phyloP scores from a whole-genome alignment of 495 filamentous ascomycete genomes.

The Aspergillus funiculosus region DNA sequence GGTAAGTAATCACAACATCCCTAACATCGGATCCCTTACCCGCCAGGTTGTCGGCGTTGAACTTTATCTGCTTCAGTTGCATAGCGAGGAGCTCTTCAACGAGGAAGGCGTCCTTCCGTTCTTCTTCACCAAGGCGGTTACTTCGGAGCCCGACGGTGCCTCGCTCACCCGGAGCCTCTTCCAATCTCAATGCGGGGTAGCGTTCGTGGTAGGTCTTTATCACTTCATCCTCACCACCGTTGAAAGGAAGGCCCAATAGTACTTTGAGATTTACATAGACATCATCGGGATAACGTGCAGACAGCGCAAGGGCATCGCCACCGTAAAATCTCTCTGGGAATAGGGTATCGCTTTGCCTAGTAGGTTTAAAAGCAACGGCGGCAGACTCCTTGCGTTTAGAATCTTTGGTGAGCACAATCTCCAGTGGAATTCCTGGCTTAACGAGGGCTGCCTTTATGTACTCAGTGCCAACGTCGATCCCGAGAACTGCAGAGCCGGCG shows the following conservation, averaged over 20 bases:
- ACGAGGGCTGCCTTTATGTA: conserved; percentile 96
- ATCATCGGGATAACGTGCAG: conserved; percentile 83
- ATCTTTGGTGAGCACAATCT: conserved; percentile 98
- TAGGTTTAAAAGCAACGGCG: conserved; percentile 89
- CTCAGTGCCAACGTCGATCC: conserved; percentile 91
- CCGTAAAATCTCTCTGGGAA: conserved; percentile 92
- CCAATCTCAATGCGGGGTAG: conserved; percentile 58
- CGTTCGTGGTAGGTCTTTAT: conserved; percentile 62
- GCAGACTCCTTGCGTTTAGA: conserved; percentile 92
- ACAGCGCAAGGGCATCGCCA: conserved; percentile 80
- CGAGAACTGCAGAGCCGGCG: conserved; percentile 69
- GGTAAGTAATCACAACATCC: conserved; percentile 84
- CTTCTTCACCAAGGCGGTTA: conserved; percentile 55
- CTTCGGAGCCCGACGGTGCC: conserved; percentile 74
- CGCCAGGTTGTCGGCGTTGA: conserved; percentile 79
- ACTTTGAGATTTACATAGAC: conserved; percentile 90
- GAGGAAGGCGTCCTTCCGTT: conserved; percentile 64
- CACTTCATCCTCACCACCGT: conserved; percentile 47
- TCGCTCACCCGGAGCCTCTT: conserved; percentile 46
- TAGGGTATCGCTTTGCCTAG: conserved; percentile 47
- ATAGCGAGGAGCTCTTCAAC: conserved; percentile 95
- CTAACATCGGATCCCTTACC: conserved; percentile 68
- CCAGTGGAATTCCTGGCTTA: conserved; percentile 95
- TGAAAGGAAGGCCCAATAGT: conserved; percentile 65
- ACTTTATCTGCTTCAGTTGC: conserved; percentile 83